Evolutionary conservation across 805 yeast species (phyloP).

Genomic region (Schizosaccharomyces octosporus): DNA sequence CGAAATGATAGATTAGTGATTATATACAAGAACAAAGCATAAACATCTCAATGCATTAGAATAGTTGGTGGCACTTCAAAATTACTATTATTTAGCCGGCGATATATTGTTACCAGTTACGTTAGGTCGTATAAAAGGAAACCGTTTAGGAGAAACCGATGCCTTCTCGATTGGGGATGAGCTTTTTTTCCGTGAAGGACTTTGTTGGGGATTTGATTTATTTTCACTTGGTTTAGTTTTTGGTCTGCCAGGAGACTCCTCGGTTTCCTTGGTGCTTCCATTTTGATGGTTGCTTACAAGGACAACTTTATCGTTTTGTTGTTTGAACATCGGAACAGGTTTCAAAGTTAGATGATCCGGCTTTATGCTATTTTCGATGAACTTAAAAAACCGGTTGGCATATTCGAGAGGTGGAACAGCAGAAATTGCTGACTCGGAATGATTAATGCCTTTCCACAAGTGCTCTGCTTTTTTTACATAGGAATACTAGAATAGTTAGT

Average conservation of each 20-base stretch:
- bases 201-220: not conserved
- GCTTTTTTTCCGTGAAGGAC: too few relatives aligned
- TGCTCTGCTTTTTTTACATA: slow-evolving; percentile 61
- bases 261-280: not conserved
- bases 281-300: not conserved
- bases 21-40: not conserved
- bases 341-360: not conserved
- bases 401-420: slow-evolving; percentile 81
- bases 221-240: not conserved
- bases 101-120: not conserved
- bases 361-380: slow-evolving; percentile 19
- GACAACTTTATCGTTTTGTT: not conserved
- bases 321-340: not conserved
- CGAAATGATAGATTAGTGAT: not conserved
- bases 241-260: not conserved
- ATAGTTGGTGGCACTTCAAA: not conserved
- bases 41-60: not conserved
- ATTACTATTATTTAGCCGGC: not conserved
- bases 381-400: slow-evolving; percentile 60
- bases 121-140: not conserved
- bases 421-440: slow-evolving; percentile 46
- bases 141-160: not conserved
- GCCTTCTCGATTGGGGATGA: not conserved
- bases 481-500: slow-evolving; percentile 24
- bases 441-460: slow-evolving; percentile 50